A percentile compares a stretch with the other conserved stretches of the same genome.
Evolutionary conservation across 139 green algal genomes (phyloP).

Genomic region (Tetraselmis chui): DNA sequence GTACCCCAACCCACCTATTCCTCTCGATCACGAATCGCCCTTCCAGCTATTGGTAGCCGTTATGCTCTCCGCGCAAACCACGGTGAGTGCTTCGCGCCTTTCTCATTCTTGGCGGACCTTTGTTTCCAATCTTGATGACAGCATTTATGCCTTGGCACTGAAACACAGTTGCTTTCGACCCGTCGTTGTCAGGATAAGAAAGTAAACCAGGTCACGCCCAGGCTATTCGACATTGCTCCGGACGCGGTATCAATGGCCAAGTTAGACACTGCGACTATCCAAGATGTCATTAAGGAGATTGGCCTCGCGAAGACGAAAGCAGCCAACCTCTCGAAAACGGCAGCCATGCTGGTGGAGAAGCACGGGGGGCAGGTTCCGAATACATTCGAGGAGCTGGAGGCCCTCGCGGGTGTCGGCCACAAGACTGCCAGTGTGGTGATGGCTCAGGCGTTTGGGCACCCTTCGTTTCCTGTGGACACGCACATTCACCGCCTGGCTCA

Average conservation of each 20-base stretch:
- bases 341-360: constrained; percentile 53
- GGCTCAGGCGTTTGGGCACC: constrained; percentile 44
- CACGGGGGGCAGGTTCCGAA: constrained; percentile 61
- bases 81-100: neutral
- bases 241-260: constrained; percentile 49
- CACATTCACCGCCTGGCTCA: constrained; percentile 80
- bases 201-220: constrained; percentile 64
- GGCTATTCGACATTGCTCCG: constrained; percentile 48
- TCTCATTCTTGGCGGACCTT: no score
- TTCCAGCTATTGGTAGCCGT: constrained; percentile 82
- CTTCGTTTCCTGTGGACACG: constrained; percentile 84
- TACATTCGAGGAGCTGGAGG: constrained; percentile 68
- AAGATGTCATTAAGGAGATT: constrained; percentile 59
- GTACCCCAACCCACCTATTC: constrained; percentile 62
- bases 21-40: constrained; percentile 47
- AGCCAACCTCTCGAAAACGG: constrained; percentile 47
- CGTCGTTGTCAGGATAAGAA: constrained; percentile 52
- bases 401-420: constrained; percentile 56
- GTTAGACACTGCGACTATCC: constrained; percentile 23
- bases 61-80: constrained; percentile 61
- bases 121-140: no score
- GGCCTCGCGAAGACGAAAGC: constrained; percentile 81
- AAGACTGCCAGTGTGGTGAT: constrained; percentile 79
- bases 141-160: no score
- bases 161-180: no score